Evolutionary conservation across 2,329 filamentous ascomycete genomes (phyloP), one percentile per base, ranked within the genome.

Genomic region (Sporothrix humicola): DNA sequence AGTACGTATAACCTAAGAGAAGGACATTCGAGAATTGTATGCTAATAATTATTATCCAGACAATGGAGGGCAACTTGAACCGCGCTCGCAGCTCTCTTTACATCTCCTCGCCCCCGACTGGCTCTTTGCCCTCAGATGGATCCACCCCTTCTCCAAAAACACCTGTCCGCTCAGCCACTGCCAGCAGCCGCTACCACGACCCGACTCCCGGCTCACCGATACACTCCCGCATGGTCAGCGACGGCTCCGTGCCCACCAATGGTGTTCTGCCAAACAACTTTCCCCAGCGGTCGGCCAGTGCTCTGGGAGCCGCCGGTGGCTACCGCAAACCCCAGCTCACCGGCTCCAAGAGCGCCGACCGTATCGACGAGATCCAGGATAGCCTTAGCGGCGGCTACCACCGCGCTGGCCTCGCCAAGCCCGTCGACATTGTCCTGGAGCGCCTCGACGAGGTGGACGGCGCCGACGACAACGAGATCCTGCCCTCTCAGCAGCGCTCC

Each of bases 31-130:
- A 56, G 20, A 5, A 8, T 20, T n/a, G 58, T 4, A 7, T 56
- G 48, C 56, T 71, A 31, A 63, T 50, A 50, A 26, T 26, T 4
- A 26, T 13, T 46, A 26, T 65, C 0, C 46, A 97, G 94, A 92
- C 93, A 46, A 97, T 98, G 94, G 95, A 98, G 82, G 94, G 92
- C 52, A 98, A 98, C 78, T 85, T 98, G 23, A 91, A 88, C 73
- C 91, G 93, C 75, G 95, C 90, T 56, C 91, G 92, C 7, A 93
- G 88, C 79, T 93, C 88, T 2, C 81, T 85, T 8, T 90, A 93
- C 73, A 84, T 89, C 23, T 87, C 85, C 31, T 83, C 86, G 15
- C 91, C 92, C 17, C 89, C 90, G 76, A 92, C 90, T 75, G 93
- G 91, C 54, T 84, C 86, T 0, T 89, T 93, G 66, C 77, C 78